Evolutionary conservation across 495 filamentous ascomycete species (phyloP).

Genomic region (Daldinia childiae): DNA sequence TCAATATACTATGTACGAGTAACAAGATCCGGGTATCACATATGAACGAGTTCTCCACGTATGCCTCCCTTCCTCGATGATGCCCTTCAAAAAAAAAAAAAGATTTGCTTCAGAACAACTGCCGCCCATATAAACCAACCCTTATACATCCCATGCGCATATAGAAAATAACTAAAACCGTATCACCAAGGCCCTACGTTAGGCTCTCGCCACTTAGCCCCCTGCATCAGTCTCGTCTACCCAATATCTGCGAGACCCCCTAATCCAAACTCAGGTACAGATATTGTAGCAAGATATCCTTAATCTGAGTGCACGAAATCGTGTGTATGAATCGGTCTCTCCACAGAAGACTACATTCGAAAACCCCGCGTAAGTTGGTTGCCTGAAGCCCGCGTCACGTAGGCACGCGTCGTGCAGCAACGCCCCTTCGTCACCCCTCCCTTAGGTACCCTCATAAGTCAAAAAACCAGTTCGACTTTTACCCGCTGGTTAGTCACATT

Average conservation of each 20-base stretch:
- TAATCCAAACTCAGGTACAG: not conserved
- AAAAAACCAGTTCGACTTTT: not conserved
- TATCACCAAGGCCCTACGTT: not conserved
- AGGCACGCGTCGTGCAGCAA: not conserved
- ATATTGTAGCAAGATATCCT: not conserved
- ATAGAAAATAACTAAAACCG: not conserved
- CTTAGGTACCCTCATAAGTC: not conserved
- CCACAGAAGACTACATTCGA: not conserved
- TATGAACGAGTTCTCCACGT: slow-evolving; percentile 16
- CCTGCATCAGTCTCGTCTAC: not conserved
- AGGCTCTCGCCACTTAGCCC: not conserved
- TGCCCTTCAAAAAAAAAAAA: slow-evolving; percentile 13
- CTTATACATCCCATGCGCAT: not conserved
- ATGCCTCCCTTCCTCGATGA: slow-evolving; percentile 21
- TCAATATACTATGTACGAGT: slow-evolving; percentile 6
- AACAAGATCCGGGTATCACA: slow-evolving; percentile 35
- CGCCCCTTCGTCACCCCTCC: not conserved
- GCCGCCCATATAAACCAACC: slow-evolving; percentile 22
- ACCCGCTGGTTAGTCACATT: not conserved
- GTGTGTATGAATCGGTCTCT: not conserved
- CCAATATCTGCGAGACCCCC: not conserved
- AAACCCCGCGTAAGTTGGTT: not conserved
- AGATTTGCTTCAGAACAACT: slow-evolving; percentile 9
- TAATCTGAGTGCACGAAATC: not conserved
- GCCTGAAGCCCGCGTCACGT: not conserved